Percentiles rank a stretch among this genome's conserved stretches.
Conservation (phyloP, 257 asterid species). For the Thymus quinquecostatus region DNA sequence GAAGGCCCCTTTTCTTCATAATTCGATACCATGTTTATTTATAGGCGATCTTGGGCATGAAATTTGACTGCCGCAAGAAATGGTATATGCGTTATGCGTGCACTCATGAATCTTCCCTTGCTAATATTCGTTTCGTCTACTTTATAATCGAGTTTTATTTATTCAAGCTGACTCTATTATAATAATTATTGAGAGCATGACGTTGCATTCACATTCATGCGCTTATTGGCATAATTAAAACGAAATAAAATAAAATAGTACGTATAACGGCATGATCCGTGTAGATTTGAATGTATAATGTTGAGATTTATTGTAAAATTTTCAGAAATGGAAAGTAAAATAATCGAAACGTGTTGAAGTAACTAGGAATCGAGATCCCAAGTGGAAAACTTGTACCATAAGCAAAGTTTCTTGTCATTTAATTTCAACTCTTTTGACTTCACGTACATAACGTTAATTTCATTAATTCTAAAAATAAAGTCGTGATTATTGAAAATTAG, state of each 20-base stretch:
- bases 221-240: neutral
- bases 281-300: neutral
- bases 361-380: neutral
- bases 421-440: no score
- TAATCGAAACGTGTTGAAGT: no score
- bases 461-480: neutral
- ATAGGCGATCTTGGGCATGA: slow-evolving; percentile 14
- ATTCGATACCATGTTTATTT: slow-evolving; percentile 15
- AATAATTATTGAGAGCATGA: no score
- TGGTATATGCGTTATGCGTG: slow-evolving; percentile 35
- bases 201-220: neutral
- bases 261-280: neutral
- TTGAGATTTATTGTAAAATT: no score
- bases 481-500: neutral
- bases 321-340: no score
- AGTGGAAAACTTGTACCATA: neutral
- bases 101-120: neutral
- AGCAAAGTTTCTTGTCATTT: neutral
- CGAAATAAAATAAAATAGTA: neutral
- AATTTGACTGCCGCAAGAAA: slow-evolving; percentile 20
- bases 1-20: neutral
- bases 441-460: no score
- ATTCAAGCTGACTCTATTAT: no score
- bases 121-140: no score
- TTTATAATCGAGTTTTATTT: no score